Base-by-base conservation (phyloP, 2,329 filamentous ascomycete species). In the Fonsecaea multimorphosa region DNA sequence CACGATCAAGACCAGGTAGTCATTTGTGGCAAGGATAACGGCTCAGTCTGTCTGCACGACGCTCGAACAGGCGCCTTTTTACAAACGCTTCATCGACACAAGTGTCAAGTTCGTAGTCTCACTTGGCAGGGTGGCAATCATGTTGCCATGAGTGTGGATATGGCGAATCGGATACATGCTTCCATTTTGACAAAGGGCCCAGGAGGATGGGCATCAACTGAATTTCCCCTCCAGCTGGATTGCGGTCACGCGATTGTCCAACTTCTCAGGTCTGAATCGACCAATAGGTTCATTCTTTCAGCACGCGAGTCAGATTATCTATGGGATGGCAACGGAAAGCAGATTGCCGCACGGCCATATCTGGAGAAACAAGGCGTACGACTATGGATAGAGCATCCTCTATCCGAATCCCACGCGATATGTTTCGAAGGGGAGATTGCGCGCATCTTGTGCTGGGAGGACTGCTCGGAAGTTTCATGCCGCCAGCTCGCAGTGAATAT, bases 21-120 rank as follows among this genome's bases (percentile, higher is more conserved):
- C 11, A 74, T 79, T 60, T 78, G 77, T 51, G 78, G 78, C 32
- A 77, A 76, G 55, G 72, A 76, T 61, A 75, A 80, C 63, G 78
- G 77, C 16, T 72, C 73, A 1, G 73, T 80, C 32, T 71, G 63
- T 16, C 38, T 76, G 1, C 78, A 78, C 59, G 66, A 73, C 29
- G 53, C 69, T 24, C 71, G 67, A 53, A 76, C 68, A 16, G 76
- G 72, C 32, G 53, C 31, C 8, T 64, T 69, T 36, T 52, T 75
- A 40, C 53, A 68, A 29, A 71, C 61, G 75, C 62, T 72, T 34
- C 38, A 44, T 27, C 9, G 27, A 19, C 52, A 54, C 52, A 54
- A 54, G n/a, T 32, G 27, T 31, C 27, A n/a, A 12, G 14, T 54
- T 32, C 27, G 27, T 16, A 31, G 16, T 32, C 52, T 54, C 52